Percentiles rank a stretch among this genome's conserved stretches.
Conservation (phyloP, 768 basidiomycete genomes). For the Glaciozyma antarctica region DNA sequence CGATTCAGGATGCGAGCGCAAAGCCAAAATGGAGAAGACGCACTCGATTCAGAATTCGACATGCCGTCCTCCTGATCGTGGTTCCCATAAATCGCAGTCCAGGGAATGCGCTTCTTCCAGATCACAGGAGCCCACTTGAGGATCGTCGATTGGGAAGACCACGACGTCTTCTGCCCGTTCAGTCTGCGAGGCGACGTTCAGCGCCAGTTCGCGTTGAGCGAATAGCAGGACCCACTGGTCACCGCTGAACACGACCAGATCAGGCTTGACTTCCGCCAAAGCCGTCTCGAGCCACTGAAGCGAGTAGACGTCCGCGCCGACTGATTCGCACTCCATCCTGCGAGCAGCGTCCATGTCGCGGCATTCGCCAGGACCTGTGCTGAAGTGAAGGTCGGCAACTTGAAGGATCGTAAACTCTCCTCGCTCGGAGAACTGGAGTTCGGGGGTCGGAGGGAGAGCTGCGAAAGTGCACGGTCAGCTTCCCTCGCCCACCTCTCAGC, state of each 20-base stretch:
- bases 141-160: constrained; percentile 78
- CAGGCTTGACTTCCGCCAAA: constrained; percentile 74
- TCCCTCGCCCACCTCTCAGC: not conserved
- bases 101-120: constrained; percentile 66
- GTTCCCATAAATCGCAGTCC: constrained; percentile 90
- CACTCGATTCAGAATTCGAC: constrained; percentile 54
- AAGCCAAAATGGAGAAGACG: constrained; percentile 75
- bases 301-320: constrained; percentile 65
- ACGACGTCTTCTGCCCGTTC: constrained; percentile 80
- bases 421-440: constrained; percentile 68
- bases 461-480: not conserved
- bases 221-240: constrained; percentile 51
- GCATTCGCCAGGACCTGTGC: constrained; percentile 67
- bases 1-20: constrained; percentile 45
- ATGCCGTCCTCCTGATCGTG: constrained; percentile 66
- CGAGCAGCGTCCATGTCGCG: constrained; percentile 36
- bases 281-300: constrained; percentile 58
- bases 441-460: constrained; percentile 40
- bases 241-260: constrained; percentile 82
- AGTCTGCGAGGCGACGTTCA: constrained; percentile 38
- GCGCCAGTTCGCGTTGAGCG: not conserved
- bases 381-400: constrained; percentile 89
- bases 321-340: not conserved
- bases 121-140: constrained; percentile 78
- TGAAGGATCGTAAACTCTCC: constrained; percentile 84